phyloP scores from a whole-genome alignment of 306 rosid genomes.

The Cucumis cinereus region DNA sequence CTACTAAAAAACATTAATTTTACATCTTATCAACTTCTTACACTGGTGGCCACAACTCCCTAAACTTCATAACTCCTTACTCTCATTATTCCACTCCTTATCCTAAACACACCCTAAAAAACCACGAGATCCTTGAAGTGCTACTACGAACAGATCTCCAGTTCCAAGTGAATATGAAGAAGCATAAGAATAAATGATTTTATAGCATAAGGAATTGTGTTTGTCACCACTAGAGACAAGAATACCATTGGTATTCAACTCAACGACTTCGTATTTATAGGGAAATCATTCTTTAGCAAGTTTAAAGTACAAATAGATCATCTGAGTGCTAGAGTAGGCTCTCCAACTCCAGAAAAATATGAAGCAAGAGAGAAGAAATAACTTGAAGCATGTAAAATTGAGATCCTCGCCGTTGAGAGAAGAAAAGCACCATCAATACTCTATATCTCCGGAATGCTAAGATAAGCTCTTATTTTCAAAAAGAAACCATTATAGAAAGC shows the following conservation, averaged over 20 bases:
- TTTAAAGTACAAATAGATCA: neutral
- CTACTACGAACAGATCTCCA: neutral
- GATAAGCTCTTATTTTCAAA: neutral
- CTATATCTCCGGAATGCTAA: neutral
- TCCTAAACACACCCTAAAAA: neutral
- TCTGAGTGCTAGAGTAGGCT: neutral
- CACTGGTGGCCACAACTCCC: too few species aligned
- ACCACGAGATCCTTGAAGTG: neutral
- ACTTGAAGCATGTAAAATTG: neutral
- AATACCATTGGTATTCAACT: neutral
- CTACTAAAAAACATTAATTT: too few species aligned
- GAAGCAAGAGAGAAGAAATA: neutral
- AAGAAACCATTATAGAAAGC: neutral
- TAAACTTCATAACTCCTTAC: too few species aligned
- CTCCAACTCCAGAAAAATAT: neutral
- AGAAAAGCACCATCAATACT: neutral
- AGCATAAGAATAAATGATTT: neutral
- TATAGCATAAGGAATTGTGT: neutral
- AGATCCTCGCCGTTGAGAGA: neutral
- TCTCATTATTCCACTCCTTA: too few species aligned
- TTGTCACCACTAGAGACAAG: neutral
- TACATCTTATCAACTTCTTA: too few species aligned
- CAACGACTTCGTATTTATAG: neutral
- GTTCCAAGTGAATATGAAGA: neutral
- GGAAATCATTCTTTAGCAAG: neutral